Conservation (phyloP, 2,329 filamentous ascomycete genomes). For the Diaporthe sp. region DNA sequence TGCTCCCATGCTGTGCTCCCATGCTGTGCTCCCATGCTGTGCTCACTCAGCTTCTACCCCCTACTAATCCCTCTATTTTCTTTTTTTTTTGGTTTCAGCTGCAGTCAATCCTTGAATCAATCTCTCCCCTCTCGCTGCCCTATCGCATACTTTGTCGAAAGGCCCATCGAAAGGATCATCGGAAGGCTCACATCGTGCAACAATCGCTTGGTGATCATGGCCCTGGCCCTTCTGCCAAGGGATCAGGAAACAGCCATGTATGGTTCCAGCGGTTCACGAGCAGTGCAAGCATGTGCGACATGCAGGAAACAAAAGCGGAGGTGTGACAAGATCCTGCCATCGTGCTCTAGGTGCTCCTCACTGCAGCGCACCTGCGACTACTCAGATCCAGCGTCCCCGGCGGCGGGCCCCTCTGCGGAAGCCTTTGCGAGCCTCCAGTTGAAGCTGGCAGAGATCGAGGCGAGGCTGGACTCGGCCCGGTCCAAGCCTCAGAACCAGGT, state of each 20-base stretch:
- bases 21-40: neutral
- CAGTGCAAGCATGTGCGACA: constrained; percentile 40
- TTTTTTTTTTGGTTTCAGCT: neutral
- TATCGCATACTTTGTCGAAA: neutral
- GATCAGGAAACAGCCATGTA: constrained; percentile 4
- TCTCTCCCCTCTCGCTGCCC: too few species aligned
- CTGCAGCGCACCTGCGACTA: constrained; percentile 55
- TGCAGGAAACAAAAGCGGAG: constrained; percentile 58
- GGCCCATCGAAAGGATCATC: too few species aligned
- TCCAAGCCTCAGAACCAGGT: neutral
- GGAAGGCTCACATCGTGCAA: neutral
- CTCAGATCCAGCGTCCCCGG: constrained; percentile 45
- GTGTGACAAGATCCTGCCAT: constrained; percentile 61
- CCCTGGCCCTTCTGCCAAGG: constrained; percentile 22
- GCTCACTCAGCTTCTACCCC: constrained; percentile 3
- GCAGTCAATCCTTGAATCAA: neutral
- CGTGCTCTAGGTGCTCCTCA: constrained; percentile 57
- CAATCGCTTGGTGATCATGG: neutral
- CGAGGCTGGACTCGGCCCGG: constrained; percentile 42
- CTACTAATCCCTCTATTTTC: neutral
- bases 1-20: neutral
- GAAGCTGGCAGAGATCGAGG: constrained; percentile 51
- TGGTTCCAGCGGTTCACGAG: constrained; percentile 33
- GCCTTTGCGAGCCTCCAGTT: constrained; percentile 51
- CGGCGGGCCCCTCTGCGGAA: constrained; percentile 49